These are phyloP conservation scores for Geosmithia morbida DNA, from an alignment of 2,329 filamentous ascomycete species.

Conservation along the genomic window DNA sequence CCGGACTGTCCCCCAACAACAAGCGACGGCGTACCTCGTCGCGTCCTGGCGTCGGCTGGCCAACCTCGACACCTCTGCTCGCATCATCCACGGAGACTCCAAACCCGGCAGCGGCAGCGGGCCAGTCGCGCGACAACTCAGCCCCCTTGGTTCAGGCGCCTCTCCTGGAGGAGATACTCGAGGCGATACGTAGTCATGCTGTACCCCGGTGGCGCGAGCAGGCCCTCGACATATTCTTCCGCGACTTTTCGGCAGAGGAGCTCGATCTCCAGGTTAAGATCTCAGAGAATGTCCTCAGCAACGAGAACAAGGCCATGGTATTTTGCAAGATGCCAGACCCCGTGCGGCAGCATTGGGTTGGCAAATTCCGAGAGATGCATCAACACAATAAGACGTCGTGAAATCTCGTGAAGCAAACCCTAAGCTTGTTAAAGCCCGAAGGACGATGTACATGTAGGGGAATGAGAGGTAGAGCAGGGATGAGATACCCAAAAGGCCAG, in stretches of 20 bases:
- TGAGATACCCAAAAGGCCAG: no score
- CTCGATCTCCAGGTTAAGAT: constrained; percentile 44
- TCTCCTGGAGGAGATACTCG: constrained; percentile 22
- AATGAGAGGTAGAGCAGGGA: no score
- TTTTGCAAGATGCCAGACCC: constrained; percentile 45
- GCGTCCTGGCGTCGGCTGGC: constrained; percentile 5
- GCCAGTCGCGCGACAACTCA: background rate
- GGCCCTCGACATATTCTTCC: constrained; percentile 44
- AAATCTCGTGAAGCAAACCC: no score
- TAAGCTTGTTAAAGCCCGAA: no score
- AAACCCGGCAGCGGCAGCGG: background rate
- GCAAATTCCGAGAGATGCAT: constrained; percentile 31
- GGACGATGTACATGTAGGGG: no score
- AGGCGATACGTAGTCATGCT: constrained; percentile 22
- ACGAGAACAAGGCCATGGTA: constrained; percentile 45
- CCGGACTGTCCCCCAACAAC: constrained; percentile 11
- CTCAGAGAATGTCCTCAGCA: constrained; percentile 41
- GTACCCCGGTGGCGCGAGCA: constrained; percentile 38
- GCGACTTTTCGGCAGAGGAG: constrained; percentile 41
- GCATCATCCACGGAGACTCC: background rate
- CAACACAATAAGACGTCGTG: constrained; percentile 4
- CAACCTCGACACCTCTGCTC: constrained; percentile 6
- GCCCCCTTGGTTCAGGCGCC: background rate
- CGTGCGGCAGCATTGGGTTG: constrained; percentile 41
- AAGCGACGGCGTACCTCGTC: constrained; percentile 18